Base-by-base conservation (phyloP, 2,329 filamentous ascomycete genomes). In the Paecilomyces formosus region DNA sequence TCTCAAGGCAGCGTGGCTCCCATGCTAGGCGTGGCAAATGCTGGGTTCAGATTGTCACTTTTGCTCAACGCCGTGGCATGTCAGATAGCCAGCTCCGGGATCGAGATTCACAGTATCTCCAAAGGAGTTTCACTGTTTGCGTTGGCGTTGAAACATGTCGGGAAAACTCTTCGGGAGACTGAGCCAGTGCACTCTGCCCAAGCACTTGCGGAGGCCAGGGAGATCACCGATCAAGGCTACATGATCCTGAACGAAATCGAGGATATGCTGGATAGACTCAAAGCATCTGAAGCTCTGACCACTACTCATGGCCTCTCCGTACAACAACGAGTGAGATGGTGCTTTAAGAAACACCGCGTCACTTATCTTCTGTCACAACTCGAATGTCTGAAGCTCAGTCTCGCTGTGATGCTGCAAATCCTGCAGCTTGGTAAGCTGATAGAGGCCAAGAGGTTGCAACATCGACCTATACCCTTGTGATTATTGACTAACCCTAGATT, bases 81-180 rank as follows among this genome's bases (percentile, higher is more conserved):
- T 58, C 73, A 76, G 62, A 68, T 77, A 30, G 71, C 72, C 6
- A 70, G 70, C 59, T 71, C 71, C 5, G 70, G 72, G 15, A 65
- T 73, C 54, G 74, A 77, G 58, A 74, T 76, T 52, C 73, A 76
- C 57, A 72, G 68, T 59, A 76, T 78, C 55, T 74, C 74, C 12
- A 76, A 75, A 58, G 69, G 70, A 12, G 68, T 78, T 15, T 74
- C 75, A 15, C 67, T 76, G 7, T 77, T 76, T 55, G 70, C 74
- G 5, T 63, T 72, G 53, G 70, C 69, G 22, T 68, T 78, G 49
- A 77, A 77, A 61, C 71, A 76, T 57, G 66, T 71, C 8, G 70
- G 69, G 21, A 67, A 68, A 31, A 68, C 63, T 7, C 63, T 78
- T 18, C 69, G 74, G 53, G 58, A 63, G 1, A 57, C 63, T 3